phyloP scores from a whole-genome alignment of 1,139 yeast genomes.

The Geotrichum australiense region DNA sequence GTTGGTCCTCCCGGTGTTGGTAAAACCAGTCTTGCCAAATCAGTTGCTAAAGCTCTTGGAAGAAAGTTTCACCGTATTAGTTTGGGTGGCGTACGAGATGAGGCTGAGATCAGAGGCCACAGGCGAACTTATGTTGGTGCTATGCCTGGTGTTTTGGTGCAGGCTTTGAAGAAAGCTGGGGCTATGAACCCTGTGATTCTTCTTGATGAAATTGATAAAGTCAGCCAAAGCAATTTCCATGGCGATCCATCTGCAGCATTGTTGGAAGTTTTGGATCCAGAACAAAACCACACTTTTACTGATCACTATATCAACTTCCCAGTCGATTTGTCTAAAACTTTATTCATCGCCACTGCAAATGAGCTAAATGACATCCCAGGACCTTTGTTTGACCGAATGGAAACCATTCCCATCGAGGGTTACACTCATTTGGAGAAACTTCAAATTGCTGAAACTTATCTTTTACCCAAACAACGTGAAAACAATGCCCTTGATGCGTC shows the following conservation, averaged over 20 bases:
- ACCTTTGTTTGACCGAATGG: conserved; percentile 83
- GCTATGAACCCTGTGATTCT: conserved; percentile 85
- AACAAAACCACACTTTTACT: conserved; percentile 69
- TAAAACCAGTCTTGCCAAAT: conserved; percentile 81
- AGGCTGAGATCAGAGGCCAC: conserved; percentile 88
- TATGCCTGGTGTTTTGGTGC: conserved; percentile 81
- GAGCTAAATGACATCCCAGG: conserved; percentile 66
- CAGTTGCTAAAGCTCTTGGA: conserved; percentile 74
- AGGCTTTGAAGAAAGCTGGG: conserved; percentile 69
- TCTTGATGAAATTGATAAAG: conserved; percentile 84
- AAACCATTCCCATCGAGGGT: conserved; percentile 71
- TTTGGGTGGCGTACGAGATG: conserved; percentile 84
- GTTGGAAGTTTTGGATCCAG: conserved; percentile 86
- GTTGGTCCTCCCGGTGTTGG: conserved; percentile 98
- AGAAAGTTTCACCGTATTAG: conserved; percentile 78
- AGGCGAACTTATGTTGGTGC: conserved; percentile 92
- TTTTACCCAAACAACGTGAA: conserved; percentile 71
- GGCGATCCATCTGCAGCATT: conserved; percentile 94
- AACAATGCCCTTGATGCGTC: conserved; percentile 59
- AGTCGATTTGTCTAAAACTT: conserved; percentile 72
- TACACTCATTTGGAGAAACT: conserved; percentile 76
- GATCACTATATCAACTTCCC: conserved; percentile 90
- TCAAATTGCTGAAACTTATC: conserved; percentile 61
- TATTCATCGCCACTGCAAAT: conserved; percentile 89
- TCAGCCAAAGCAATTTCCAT: conserved; percentile 49